phyloP scores from a whole-genome alignment of 1,139 yeast species.

The Taiozyma sp. region DNA sequence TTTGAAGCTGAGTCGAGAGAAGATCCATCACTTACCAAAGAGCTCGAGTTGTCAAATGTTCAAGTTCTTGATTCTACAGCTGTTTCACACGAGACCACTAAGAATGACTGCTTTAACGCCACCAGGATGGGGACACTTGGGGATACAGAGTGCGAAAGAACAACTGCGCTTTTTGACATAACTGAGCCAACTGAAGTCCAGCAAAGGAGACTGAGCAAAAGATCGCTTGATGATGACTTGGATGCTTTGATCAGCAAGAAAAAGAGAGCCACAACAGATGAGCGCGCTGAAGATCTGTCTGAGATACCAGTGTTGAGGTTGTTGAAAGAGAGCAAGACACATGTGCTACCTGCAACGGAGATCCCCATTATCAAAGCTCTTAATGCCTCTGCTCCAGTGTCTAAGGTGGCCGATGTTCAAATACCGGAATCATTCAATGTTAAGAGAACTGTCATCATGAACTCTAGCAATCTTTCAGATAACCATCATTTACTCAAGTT shows the following conservation, averaged over 20 bases:
- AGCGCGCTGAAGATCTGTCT: neutral
- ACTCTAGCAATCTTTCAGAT: neutral
- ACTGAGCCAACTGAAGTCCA: neutral
- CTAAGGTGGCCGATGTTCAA: neutral
- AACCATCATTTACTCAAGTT: neutral
- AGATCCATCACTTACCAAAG: neutral
- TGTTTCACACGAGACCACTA: neutral
- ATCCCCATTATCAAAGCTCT: neutral
- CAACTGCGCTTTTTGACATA: neutral
- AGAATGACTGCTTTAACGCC: slow-evolving; percentile 2
- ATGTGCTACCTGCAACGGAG: neutral
- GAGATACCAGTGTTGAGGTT: neutral
- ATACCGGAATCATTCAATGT: neutral
- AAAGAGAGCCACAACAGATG: neutral
- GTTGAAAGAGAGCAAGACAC: neutral
- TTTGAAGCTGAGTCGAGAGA: neutral
- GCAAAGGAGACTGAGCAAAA: neutral
- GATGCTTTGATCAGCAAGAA: slow-evolving; percentile 8
- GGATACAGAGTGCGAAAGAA: neutral
- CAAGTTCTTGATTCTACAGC: neutral
- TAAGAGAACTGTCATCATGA: slow-evolving; percentile 3
- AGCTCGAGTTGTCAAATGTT: neutral
- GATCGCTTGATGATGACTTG: slow-evolving; percentile 15
- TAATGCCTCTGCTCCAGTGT: neutral
- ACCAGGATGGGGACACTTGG: slow-evolving; percentile 6